Percentiles rank a stretch among this genome's conserved stretches.
phyloP scores from a whole-genome alignment of 768 basidiomycete genomes.

The Flagelloscypha sp. region DNA sequence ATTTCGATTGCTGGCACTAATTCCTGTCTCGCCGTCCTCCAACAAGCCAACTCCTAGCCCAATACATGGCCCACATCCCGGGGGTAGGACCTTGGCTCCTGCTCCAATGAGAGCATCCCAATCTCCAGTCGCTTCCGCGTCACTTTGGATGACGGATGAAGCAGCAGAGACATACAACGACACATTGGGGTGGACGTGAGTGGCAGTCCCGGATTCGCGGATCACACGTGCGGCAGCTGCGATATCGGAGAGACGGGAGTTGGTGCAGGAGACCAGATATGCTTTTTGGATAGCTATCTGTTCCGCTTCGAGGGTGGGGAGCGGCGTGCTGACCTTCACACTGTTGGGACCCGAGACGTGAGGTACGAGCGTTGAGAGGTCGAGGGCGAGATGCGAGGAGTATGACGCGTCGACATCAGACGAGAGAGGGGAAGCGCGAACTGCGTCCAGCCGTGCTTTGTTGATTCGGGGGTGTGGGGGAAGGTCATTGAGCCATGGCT shows the following conservation, averaged over 20 bases:
- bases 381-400: slow-evolving; percentile 80
- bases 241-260: slow-evolving; percentile 92
- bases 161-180: slow-evolving; percentile 98
- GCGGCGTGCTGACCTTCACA: slow-evolving; percentile 92
- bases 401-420: slow-evolving; percentile 80
- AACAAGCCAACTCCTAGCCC: slow-evolving; percentile 89
- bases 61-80: slow-evolving; percentile 97
- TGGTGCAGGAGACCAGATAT: slow-evolving; percentile 97
- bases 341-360: slow-evolving; percentile 97
- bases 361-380: slow-evolving; percentile 89
- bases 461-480: slow-evolving; percentile 87
- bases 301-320: slow-evolving; percentile 69
- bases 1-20: slow-evolving; percentile 97
- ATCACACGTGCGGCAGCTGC: slow-evolving; percentile 89
- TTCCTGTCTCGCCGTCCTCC: slow-evolving; percentile 91
- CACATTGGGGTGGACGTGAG: slow-evolving; percentile 77
- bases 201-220: too few relatives aligned
- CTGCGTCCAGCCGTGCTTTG: slow-evolving; percentile 53
- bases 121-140: slow-evolving; percentile 76
- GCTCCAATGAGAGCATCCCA: slow-evolving; percentile 84
- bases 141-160: slow-evolving; percentile 83
- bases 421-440: slow-evolving; percentile 42
- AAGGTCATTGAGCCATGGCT: slow-evolving; percentile 52
- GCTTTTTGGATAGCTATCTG: slow-evolving; percentile 89
- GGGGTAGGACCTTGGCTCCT: slow-evolving; percentile 87